Evolutionary conservation across 2,329 filamentous ascomycete species (phyloP), one percentile per base, ranked within the genome.

Genomic region (Lachnellula hyalina): DNA sequence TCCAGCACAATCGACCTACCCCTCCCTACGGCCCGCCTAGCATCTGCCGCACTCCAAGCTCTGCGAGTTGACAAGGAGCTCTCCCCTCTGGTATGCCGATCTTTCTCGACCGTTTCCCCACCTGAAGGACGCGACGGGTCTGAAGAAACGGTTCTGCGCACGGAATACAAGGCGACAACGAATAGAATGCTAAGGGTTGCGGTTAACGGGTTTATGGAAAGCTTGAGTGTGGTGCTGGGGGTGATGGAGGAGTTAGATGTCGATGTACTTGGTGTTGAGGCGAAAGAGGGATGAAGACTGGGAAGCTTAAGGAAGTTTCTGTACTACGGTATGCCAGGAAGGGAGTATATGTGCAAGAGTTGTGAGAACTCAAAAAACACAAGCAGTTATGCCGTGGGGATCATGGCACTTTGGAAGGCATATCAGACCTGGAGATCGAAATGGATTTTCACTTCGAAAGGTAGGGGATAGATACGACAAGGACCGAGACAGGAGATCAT

Each of bases 131-230:
- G 19, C 15, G 59, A 60, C 7, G 69, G 70, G 7, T 70, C 73
- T 25, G 64, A 67, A 36, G 72, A 74, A 63, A 79, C 74, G 1
- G 72, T 92, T 4, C 76, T 97, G 48, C 78, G 80, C 57, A 87
- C 89, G 9, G 81, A 87, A 57, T 97, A 97, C 73, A 81, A 79
- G 52, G 94, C 94, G 1, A 90, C 90, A 0, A 97, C 94, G 19
- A 96, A 96, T 70, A 86, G 94, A 63, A 97, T 97, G 93, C 79
- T 99, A 55, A 86, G 94, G 45, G 94, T 99, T 2, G 89, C 93
- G 3, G 92, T 96, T 54, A 97, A 97, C 73, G 90, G 91, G 9
- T 96, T 96, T 72, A 91, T 97, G 79, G 93, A 97, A 66, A 95
- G 87, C 63, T 71, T 96, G 53, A 83, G 84, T 51, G 83, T 96